Percentiles rank a stretch among this genome's conserved stretches.
These are phyloP conservation scores for Aspergillus coremiiformis DNA, from an alignment of 495 filamentous ascomycete species.

Conservation along the genomic window DNA sequence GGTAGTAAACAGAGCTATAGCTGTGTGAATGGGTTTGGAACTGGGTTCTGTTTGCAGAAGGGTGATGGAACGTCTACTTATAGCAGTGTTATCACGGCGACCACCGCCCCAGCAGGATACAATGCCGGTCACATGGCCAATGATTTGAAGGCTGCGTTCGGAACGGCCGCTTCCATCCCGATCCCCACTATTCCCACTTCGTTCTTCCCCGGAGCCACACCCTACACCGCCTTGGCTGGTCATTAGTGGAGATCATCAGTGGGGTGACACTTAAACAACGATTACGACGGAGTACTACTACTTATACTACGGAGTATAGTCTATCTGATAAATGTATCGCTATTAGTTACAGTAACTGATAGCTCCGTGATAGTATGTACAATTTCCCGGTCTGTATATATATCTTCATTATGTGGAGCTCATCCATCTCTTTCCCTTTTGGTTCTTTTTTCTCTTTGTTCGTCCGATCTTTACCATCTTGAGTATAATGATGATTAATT, in stretches of 20 bases:
- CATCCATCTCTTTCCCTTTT: too few species aligned
- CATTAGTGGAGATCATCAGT: too few species aligned
- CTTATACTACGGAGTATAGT: too few species aligned
- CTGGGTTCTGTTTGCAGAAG: slow-evolving; percentile 31
- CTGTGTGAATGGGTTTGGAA: slow-evolving; percentile 40
- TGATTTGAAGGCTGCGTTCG: slow-evolving; percentile 32
- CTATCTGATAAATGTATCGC: too few species aligned
- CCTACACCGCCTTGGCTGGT: slow-evolving; percentile 9
- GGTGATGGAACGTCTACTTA: slow-evolving; percentile 15
- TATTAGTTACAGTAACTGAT: too few species aligned
- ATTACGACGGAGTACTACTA: too few species aligned
- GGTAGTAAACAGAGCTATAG: slow-evolving; percentile 32
- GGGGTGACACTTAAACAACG: too few species aligned
- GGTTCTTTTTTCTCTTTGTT: background rate
- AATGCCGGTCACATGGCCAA: slow-evolving; percentile 36
- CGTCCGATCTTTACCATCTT: too few species aligned
- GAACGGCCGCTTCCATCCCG: slow-evolving; percentile 33
- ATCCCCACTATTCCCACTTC: slow-evolving; percentile 43
- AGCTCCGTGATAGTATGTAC: too few species aligned
- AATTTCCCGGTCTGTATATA: too few species aligned
- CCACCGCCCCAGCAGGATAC: slow-evolving; percentile 32
- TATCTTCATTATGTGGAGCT: too few species aligned
- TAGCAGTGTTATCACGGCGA: slow-evolving; percentile 22
- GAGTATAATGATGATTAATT: too few species aligned
- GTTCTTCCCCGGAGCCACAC: slow-evolving; percentile 40